Evolutionary conservation across 306 rosid genomes (phyloP).

Genomic region (Vicia faba): DNA sequence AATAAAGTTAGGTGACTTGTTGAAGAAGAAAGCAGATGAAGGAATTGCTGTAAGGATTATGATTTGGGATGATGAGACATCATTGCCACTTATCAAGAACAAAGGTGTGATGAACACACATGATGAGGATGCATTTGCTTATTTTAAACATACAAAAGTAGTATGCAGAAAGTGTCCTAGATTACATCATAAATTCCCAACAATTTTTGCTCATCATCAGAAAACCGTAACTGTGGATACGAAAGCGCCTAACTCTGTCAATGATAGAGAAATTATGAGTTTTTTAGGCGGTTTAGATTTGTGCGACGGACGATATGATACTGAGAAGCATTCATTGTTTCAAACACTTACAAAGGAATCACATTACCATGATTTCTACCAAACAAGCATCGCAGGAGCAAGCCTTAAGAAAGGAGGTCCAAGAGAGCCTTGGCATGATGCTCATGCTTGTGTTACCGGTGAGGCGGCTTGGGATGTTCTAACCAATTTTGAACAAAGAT

Average conservation of each 20-base stretch:
- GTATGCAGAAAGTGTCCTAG: slow-evolving; percentile 83
- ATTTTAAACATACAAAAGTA: slow-evolving; percentile 70
- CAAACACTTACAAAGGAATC: slow-evolving; percentile 61
- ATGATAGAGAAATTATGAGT: slow-evolving; percentile 71
- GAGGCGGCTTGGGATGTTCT: slow-evolving; percentile 89
- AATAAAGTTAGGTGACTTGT: slow-evolving; percentile 75
- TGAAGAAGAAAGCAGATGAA: slow-evolving; percentile 87
- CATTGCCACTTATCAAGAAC: slow-evolving; percentile 75
- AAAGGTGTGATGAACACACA: slow-evolving; percentile 83
- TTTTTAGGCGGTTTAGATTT: slow-evolving; percentile 89
- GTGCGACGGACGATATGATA: slow-evolving; percentile 88
- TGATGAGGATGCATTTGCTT: slow-evolving; percentile 80
- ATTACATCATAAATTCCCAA: slow-evolving; percentile 63
- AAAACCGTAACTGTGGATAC: slow-evolving; percentile 74
- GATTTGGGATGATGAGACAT: slow-evolving; percentile 96
- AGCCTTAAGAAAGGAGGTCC: slow-evolving; percentile 87
- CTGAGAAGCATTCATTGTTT: slow-evolving; percentile 80
- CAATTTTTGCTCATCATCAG: slow-evolving; percentile 90
- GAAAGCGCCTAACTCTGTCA: slow-evolving; percentile 42
- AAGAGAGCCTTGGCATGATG: slow-evolving; percentile 96
- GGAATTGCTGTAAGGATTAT: slow-evolving; percentile 87
- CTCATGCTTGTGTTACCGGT: slow-evolving; percentile 85
- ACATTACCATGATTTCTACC: slow-evolving; percentile 69
- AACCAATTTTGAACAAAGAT: slow-evolving; percentile 89
- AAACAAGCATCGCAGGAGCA: slow-evolving; percentile 75